Evolutionary conservation across 2,329 filamentous ascomycete genomes (phyloP).

Genomic region (Arthrobotrys entomopaga): DNA sequence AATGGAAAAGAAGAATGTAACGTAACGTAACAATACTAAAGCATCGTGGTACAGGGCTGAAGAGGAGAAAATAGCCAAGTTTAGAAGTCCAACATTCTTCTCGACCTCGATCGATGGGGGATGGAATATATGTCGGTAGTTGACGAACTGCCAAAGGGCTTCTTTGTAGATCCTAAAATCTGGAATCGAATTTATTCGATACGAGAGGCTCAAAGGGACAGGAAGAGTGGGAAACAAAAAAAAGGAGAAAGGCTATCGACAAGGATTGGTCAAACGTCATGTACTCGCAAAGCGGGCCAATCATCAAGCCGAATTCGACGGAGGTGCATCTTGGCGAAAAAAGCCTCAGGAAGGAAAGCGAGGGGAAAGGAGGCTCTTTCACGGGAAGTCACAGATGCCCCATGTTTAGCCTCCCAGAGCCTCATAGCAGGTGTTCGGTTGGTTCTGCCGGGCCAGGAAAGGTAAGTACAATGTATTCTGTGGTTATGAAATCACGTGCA

Average conservation of each 20-base stretch:
- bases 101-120: background rate
- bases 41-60: conserved; percentile 47
- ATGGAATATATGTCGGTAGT: conserved; percentile 39
- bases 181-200: conserved; percentile 26
- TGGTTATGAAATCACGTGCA: conserved; percentile 34
- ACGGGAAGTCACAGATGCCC: conserved; percentile 39
- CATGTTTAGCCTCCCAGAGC: conserved; percentile 49
- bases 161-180: conserved; percentile 31
- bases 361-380: conserved; percentile 43
- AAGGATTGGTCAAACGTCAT: conserved; percentile 37
- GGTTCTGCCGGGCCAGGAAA: conserved; percentile 35
- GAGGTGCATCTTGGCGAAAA: conserved; percentile 43
- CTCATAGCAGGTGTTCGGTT: conserved; percentile 43
- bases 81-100: background rate
- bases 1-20: conserved; percentile 26
- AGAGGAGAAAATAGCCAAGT: conserved; percentile 13
- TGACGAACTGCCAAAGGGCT: conserved; percentile 9
- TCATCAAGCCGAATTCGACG: background rate
- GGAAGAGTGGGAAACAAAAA: background rate
- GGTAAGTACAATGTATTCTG: background rate
- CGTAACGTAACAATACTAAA: conserved; percentile 26
- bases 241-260: background rate
- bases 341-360: conserved; percentile 35
- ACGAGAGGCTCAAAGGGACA: conserved; percentile 39
- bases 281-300: conserved; percentile 40